A percentile compares a stretch with the other conserved stretches of the same genome.
Evolutionary conservation across 2,329 filamentous ascomycete genomes (phyloP).

Genomic region (Botrytis aclada): DNA sequence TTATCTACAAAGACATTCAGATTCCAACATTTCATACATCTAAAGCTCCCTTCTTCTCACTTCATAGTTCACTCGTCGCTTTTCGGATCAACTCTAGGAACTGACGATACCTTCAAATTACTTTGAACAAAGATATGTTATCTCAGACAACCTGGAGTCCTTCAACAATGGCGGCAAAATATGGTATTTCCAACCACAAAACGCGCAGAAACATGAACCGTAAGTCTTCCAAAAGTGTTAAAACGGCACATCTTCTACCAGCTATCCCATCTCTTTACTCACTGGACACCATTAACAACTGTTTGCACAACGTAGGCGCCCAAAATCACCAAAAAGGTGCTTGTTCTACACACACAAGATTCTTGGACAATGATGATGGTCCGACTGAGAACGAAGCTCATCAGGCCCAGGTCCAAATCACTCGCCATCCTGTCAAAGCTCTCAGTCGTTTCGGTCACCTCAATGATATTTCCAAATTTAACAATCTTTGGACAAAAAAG

Average conservation of each 20-base stretch:
- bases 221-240: fast-evolving
- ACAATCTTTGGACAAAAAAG: neutral
- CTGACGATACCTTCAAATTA: neutral
- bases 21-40: no score
- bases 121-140: neutral
- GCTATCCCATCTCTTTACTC: fast-evolving
- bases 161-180: neutral
- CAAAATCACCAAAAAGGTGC: neutral
- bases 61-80: fast-evolving
- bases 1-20: neutral
- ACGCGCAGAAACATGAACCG: neutral
- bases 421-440: neutral
- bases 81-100: neutral
- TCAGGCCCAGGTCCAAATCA: neutral
- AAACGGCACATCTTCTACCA: neutral
- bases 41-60: neutral
- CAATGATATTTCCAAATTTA: neutral
- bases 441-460: neutral
- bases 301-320: fast-evolving
- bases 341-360: neutral
- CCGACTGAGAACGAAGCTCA: neutral
- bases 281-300: fast-evolving
- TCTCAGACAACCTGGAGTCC: neutral
- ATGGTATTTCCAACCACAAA: neutral
- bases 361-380: neutral